A percentile compares a stretch with the other conserved stretches of the same genome.
Evolutionary conservation across 73 alveolate genomes (phyloP).

Genomic region (Paramecium biaurelia): DNA sequence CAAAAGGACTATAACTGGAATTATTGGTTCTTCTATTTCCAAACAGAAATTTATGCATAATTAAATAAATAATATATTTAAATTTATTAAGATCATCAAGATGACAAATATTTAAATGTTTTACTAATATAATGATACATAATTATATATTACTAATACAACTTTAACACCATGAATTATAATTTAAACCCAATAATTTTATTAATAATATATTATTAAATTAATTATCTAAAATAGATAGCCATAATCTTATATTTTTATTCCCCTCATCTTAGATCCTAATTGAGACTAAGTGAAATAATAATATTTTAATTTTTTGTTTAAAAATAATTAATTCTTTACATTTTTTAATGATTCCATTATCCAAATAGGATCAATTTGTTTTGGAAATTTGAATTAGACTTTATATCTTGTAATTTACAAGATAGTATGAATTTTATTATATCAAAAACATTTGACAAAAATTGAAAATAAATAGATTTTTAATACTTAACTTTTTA

Average conservation of each 20-base stretch:
- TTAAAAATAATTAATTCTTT: neutral
- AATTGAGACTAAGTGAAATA: neutral
- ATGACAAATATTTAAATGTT: conserved; percentile 17
- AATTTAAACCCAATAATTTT: neutral
- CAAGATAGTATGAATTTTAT: too few species aligned
- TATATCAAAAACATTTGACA: too few species aligned
- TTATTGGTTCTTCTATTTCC: neutral
- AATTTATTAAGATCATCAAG: neutral
- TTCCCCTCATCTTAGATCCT: neutral
- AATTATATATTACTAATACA: neutral
- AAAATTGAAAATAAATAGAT: too few species aligned
- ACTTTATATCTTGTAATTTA: too few species aligned
- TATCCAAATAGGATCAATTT: too few species aligned
- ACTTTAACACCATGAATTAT: neutral
- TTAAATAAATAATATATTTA: neutral
- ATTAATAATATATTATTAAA: neutral
- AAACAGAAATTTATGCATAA: conserved; percentile 10
- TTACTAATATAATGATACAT: neutral
- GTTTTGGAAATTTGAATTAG: too few species aligned
- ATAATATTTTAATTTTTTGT: too few species aligned
- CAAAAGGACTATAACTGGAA: neutral
- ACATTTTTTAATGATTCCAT: too few species aligned
- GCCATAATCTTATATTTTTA: neutral
- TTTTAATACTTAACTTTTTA: too few species aligned
- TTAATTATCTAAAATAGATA: neutral